These are phyloP conservation scores for Kodamaea hsintzibuensis DNA, from an alignment of 805 yeast genomes.

Conservation along the genomic window DNA sequence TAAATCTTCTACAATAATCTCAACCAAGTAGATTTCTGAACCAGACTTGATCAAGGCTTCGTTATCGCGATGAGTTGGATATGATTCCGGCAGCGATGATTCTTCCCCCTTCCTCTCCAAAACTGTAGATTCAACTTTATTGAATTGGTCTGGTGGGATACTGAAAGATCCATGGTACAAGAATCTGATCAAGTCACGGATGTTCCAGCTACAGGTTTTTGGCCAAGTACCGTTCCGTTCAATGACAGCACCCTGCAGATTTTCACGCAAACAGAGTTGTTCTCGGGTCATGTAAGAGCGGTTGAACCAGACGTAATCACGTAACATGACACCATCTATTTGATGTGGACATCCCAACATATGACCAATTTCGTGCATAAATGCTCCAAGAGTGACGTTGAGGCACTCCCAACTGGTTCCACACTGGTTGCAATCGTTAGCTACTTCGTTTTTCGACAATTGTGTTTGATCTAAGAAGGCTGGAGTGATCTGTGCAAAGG, in stretches of 20 bases:
- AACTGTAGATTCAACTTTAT: conserved; percentile 35
- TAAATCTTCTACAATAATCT: conserved; percentile 58
- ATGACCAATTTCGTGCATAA: conserved; percentile 95
- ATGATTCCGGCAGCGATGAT: conserved; percentile 12
- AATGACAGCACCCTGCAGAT: conserved; percentile 42
- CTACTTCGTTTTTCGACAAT: conserved; percentile 68
- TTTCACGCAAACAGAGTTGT: conserved; percentile 53
- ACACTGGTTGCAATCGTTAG: conserved; percentile 84
- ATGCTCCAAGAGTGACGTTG: conserved; percentile 86
- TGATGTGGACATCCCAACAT: conserved; percentile 90
- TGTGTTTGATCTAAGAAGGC: conserved; percentile 72
- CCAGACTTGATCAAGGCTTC: conserved; percentile 45
- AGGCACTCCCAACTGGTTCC: conserved; percentile 89
- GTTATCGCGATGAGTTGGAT: conserved; percentile 20
- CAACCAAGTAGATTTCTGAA: conserved; percentile 75
- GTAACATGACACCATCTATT: conserved; percentile 83
- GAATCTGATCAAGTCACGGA: conserved; percentile 75
- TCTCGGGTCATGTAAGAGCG: conserved; percentile 81
- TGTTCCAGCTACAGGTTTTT: conserved; percentile 86
- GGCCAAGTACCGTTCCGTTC: conserved; percentile 44
- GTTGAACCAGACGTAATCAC: conserved; percentile 81
- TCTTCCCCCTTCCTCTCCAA: neutral
- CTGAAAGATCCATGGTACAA: conserved; percentile 79
- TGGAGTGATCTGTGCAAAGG: conserved; percentile 66
- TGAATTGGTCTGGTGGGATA: conserved; percentile 60